Conservation (phyloP, 2,329 filamentous ascomycete genomes). For the Triangularia verruculosa region DNA sequence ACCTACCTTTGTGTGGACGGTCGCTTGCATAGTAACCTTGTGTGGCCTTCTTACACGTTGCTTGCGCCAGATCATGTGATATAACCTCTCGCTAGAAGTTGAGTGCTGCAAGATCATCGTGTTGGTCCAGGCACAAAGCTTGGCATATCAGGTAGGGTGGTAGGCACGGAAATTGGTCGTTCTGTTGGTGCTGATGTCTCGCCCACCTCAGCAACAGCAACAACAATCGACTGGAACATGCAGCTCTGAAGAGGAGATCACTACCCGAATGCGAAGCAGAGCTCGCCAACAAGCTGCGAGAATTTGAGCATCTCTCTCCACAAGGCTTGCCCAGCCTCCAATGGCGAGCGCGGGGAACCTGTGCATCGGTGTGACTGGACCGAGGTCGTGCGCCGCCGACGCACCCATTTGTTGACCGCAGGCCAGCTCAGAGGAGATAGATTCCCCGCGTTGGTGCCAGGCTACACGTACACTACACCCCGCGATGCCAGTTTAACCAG, state of each 20-base stretch:
- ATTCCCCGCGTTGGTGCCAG: background rate
- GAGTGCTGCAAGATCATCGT: background rate
- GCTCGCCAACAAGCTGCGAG: background rate
- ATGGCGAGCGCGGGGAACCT: background rate
- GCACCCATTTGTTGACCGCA: background rate
- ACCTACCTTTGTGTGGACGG: no score
- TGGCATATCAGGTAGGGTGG: no score
- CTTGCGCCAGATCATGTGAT: no score
- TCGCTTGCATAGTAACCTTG: no score
- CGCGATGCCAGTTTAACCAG: background rate
- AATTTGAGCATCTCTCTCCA: background rate
- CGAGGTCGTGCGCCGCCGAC: background rate
- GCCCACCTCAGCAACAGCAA: background rate
- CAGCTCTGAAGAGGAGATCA: background rate
- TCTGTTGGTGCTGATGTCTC: background rate
- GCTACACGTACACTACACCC: background rate
- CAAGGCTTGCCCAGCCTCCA: background rate
- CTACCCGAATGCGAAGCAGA: background rate
- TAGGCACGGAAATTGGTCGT: background rate
- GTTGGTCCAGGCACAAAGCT: background rate
- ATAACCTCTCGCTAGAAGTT: no score
- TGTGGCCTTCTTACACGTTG: no score
- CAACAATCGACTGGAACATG: background rate
- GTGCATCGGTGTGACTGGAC: background rate
- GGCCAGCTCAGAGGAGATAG: background rate